Conservation (phyloP, 148 eudicot species). For the Vaccinium corymbosum region DNA sequence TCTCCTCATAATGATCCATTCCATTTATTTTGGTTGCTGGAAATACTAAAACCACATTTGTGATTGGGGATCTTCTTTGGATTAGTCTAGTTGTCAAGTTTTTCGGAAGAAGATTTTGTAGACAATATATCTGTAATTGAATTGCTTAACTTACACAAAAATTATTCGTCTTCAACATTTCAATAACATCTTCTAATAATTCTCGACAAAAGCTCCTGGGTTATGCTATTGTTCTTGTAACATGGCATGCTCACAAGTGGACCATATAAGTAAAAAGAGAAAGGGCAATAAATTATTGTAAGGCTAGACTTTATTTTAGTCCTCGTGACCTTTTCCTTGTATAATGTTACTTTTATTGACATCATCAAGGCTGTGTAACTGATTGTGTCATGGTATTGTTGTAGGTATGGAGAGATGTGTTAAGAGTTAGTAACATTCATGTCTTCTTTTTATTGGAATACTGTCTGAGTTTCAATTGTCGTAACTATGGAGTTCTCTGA, state of each 20-base stretch:
- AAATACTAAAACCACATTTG: not conserved
- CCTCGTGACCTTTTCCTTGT: not conserved
- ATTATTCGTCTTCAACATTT: not conserved
- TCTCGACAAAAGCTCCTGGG: not conserved
- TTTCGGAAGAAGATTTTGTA: not conserved
- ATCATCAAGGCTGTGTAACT: not conserved
- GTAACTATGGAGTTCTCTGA: not conserved
- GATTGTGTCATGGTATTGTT: not conserved
- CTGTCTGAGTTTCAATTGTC: not conserved
- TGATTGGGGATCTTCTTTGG: not conserved
- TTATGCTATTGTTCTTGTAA: not conserved
- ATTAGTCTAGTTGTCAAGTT: not conserved
- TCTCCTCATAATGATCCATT: not conserved
- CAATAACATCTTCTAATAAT: not conserved
- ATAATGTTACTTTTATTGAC: not conserved
- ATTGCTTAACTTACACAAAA: not conserved
- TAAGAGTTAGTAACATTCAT: not conserved
- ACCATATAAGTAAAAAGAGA: not conserved
- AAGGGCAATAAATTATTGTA: not conserved
- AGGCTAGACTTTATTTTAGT: not conserved
- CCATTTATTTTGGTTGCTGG: not conserved
- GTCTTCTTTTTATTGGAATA: not conserved
- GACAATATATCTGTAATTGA: not conserved
- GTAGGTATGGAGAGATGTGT: not conserved
- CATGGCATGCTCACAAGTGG: not conserved